These are phyloP conservation scores for Fusarium decemcellulare DNA, from an alignment of 2,329 filamentous ascomycete genomes.

Conservation along the genomic window DNA sequence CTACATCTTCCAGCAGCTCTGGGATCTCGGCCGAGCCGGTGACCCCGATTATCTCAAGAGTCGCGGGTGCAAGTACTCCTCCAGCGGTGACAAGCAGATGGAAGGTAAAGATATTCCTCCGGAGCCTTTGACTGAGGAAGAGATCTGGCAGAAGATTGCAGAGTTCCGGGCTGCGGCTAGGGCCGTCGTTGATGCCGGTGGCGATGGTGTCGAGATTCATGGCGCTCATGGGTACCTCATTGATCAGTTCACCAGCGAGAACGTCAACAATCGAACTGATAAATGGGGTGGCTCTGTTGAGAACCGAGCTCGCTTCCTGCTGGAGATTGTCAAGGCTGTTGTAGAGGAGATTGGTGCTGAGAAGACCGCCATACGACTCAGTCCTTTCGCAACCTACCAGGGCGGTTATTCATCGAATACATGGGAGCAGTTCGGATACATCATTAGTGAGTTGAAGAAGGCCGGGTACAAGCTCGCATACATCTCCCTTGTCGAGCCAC, in stretches of 20 bases:
- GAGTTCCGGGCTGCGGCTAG: slow-evolving; percentile 70
- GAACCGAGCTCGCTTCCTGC: slow-evolving; percentile 65
- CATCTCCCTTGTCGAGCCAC: slow-evolving; percentile 54
- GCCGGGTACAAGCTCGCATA: slow-evolving; percentile 50
- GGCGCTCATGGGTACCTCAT: slow-evolving; percentile 73
- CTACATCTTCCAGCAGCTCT: slow-evolving; percentile 76
- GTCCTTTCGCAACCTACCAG: slow-evolving; percentile 61
- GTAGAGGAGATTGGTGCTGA: slow-evolving; percentile 63
- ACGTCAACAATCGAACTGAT: slow-evolving; percentile 67
- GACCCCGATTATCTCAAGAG: slow-evolving; percentile 32
- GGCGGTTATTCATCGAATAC: slow-evolving; percentile 44
- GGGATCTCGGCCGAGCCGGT: slow-evolving; percentile 70
- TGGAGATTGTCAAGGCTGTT: slow-evolving; percentile 63
- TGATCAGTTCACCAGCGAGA: slow-evolving; percentile 72
- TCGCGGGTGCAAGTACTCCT: slow-evolving; percentile 47
- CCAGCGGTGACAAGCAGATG: slow-evolving; percentile 43
- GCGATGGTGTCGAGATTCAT: slow-evolving; percentile 77
- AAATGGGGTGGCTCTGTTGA: slow-evolving; percentile 68
- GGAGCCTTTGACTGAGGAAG: slow-evolving; percentile 67
- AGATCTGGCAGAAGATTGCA: slow-evolving; percentile 75
- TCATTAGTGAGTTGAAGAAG: slow-evolving; percentile 46
- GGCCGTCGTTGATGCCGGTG: slow-evolving; percentile 73
- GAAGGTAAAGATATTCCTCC: slow-evolving; percentile 36
- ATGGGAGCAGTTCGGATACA: slow-evolving; percentile 48
- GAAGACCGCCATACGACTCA: slow-evolving; percentile 67